A percentile compares a stretch with the other conserved stretches of the same genome.
Conservation (phyloP, 371 early-diverging fungal species). For the Mortierella sp. region DNA sequence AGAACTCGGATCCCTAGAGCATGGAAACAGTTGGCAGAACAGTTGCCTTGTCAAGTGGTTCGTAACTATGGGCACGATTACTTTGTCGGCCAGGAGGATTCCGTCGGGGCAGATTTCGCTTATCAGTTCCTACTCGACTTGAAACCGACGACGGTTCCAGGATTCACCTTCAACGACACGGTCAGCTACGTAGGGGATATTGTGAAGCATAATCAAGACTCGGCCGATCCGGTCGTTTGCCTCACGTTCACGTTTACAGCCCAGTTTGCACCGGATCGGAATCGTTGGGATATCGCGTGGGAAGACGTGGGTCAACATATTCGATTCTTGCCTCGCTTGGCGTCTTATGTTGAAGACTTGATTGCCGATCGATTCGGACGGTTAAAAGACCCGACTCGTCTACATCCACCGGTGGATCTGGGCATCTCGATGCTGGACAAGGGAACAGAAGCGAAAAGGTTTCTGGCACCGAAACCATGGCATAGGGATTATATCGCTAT, state of each 20-base stretch:
- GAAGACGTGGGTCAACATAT: constrained; percentile 25
- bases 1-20: constrained; percentile 18
- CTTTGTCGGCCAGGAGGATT: constrained; percentile 32
- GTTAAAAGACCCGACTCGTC: constrained; percentile 17
- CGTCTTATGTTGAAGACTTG: constrained; percentile 41
- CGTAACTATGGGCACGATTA: constrained; percentile 46
- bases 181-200: constrained; percentile 30
- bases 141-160: constrained; percentile 31
- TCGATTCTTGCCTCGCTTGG: constrained; percentile 44
- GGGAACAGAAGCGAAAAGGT: constrained; percentile 16
- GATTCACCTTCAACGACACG: constrained; percentile 6
- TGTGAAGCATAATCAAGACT: constrained; percentile 34
- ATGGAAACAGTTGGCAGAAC: constrained; percentile 30
- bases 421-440: constrained; percentile 38
- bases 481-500: constrained; percentile 42
- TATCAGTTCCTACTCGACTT: constrained; percentile 38
- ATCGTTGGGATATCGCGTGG: constrained; percentile 39
- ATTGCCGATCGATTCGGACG: constrained; percentile 34
- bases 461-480: constrained; percentile 22
- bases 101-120: constrained; percentile 47
- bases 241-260: constrained; percentile 41
- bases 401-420: constrained; percentile 29
- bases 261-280: constrained; percentile 27
- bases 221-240: constrained; percentile 32
- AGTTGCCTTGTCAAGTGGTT: constrained; percentile 35